Evolutionary conservation across 2,329 filamentous ascomycete genomes (phyloP).

Genomic region (Phaeosphaeria sp.): DNA sequence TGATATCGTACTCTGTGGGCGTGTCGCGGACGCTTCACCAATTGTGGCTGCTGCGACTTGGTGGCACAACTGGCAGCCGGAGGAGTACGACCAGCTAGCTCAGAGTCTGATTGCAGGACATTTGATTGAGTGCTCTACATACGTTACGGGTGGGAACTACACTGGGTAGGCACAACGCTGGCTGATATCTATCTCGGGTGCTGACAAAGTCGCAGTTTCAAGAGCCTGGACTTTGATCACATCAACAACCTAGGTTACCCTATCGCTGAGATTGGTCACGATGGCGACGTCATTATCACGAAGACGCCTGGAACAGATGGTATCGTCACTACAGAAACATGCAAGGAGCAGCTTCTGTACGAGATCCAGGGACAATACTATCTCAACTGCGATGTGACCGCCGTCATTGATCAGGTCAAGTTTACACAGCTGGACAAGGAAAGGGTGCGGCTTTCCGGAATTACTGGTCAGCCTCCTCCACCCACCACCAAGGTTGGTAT

Average conservation of each 20-base stretch:
- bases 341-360: slow-evolving; percentile 53
- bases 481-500: slow-evolving; percentile 52
- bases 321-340: slow-evolving; percentile 42
- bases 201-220: slow-evolving; percentile 44
- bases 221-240: slow-evolving; percentile 24
- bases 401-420: slow-evolving; percentile 38
- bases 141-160: slow-evolving; percentile 54
- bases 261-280: slow-evolving; percentile 57
- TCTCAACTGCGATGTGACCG: slow-evolving; percentile 55
- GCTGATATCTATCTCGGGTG: slow-evolving; percentile 63
- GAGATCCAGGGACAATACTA: slow-evolving; percentile 57
- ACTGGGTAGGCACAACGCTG: too few species aligned
- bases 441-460: slow-evolving; percentile 25
- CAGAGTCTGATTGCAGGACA: slow-evolving; percentile 53
- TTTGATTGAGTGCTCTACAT: slow-evolving; percentile 55
- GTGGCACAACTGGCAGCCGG: slow-evolving; percentile 61
- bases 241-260: slow-evolving; percentile 56
- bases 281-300: slow-evolving; percentile 58
- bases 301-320: slow-evolving; percentile 56
- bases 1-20: slow-evolving; percentile 44
- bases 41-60: slow-evolving; percentile 63
- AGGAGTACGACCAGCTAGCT: slow-evolving; percentile 58
- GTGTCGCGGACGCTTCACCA: slow-evolving; percentile 44
- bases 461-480: slow-evolving; percentile 40
- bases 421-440: slow-evolving; percentile 28